phyloP scores from a whole-genome alignment of 768 basidiomycete genomes.

The Podaxis carcinomalis region DNA sequence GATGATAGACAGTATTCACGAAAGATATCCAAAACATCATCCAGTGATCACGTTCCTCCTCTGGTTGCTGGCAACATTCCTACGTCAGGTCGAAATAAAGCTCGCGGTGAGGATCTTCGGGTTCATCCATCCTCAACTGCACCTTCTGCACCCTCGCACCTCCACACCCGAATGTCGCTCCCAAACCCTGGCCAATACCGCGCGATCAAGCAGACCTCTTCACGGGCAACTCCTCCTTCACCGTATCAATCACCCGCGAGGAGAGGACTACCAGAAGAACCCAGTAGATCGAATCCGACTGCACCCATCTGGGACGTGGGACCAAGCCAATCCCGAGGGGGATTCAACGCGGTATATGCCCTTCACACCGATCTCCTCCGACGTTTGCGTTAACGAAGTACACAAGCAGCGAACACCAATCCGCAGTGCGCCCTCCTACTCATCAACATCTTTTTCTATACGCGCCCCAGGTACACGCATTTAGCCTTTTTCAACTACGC shows the following conservation, averaged over 20 bases:
- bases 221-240: not conserved
- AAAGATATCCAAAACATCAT: not conserved
- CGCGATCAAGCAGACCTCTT: not conserved
- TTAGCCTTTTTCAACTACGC: not conserved
- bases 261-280: not conserved
- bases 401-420: not conserved
- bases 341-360: not conserved
- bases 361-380: too few species aligned
- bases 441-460: not conserved
- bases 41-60: not conserved
- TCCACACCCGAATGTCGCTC: not conserved
- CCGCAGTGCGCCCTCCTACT: not conserved
- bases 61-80: not conserved
- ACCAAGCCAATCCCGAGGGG: not conserved
- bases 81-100: not conserved
- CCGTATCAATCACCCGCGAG: not conserved
- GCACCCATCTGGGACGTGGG: not conserved
- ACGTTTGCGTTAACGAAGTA: not conserved
- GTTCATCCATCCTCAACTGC: not conserved
- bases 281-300: not conserved
- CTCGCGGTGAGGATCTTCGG: not conserved
- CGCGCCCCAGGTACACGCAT: not conserved
- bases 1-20: slow-evolving; percentile 2
- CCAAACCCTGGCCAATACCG: not conserved
- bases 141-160: not conserved